Conservation (phyloP, 768 basidiomycete species). For the Psilocybe sp. region DNA sequence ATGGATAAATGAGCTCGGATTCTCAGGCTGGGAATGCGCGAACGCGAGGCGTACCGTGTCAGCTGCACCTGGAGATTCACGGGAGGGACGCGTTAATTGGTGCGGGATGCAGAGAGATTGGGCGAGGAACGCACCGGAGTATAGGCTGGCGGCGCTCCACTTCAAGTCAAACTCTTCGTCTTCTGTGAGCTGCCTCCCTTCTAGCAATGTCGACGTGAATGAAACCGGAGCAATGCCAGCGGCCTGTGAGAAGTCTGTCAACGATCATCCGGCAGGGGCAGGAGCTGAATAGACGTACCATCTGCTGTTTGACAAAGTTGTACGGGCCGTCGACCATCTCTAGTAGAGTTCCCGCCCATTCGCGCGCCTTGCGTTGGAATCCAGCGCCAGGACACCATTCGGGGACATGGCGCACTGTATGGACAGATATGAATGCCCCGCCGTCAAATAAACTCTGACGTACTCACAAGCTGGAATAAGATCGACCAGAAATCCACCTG, state of each 20-base stretch:
- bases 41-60: slow-evolving; percentile 42
- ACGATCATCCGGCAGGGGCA: slow-evolving; percentile 3
- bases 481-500: slow-evolving; percentile 52
- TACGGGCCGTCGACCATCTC: slow-evolving; percentile 58
- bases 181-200: slow-evolving; percentile 42
- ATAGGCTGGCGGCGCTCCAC: slow-evolving; percentile 61
- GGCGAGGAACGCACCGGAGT: slow-evolving; percentile 37
- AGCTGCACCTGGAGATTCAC: slow-evolving; percentile 42
- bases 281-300: slow-evolving; percentile 33
- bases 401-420: slow-evolving; percentile 54
- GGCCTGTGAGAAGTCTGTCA: slow-evolving; percentile 33
- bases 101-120: background rate
- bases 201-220: slow-evolving; percentile 56
- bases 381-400: slow-evolving; percentile 63
- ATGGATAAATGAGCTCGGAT: slow-evolving; percentile 5
- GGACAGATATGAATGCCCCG: background rate
- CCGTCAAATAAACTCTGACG: background rate
- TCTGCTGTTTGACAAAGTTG: slow-evolving; percentile 58
- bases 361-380: slow-evolving; percentile 51
- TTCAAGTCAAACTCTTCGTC: slow-evolving; percentile 65
- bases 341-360: slow-evolving; percentile 49
- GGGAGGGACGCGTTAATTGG: background rate
- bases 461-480: slow-evolving; percentile 44
- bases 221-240: slow-evolving; percentile 57
- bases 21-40: background rate